Evolutionary conservation across 768 basidiomycete species (phyloP).

Genomic region (Tulasnella sp.): DNA sequence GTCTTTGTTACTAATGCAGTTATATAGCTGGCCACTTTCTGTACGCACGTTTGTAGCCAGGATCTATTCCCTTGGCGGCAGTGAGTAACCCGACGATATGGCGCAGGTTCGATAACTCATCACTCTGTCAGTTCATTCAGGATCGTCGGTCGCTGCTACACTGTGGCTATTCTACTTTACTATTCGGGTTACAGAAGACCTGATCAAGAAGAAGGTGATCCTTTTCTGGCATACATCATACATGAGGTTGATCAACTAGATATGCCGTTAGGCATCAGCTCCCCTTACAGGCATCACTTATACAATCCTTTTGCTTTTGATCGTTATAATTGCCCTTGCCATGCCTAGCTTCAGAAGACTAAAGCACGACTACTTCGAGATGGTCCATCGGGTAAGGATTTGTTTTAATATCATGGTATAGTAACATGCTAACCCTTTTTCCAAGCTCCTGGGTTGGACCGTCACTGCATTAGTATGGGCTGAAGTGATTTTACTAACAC

Average conservation of each 20-base stretch:
- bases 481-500: slow-evolving; percentile 41
- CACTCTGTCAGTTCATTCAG: slow-evolving; percentile 12
- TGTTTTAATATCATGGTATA: not conserved
- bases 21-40: slow-evolving; percentile 1
- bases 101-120: not conserved
- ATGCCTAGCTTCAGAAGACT: slow-evolving; percentile 37
- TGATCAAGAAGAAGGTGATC: not conserved
- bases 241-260: not conserved
- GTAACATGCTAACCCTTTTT: no score
- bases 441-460: slow-evolving; percentile 39
- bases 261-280: not conserved
- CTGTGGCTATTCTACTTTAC: slow-evolving; percentile 17
- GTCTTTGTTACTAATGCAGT: not conserved
- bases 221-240: not conserved
- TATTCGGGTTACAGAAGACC: slow-evolving; percentile 11
- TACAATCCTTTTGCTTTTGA: slow-evolving; percentile 34
- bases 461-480: slow-evolving; percentile 41
- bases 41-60: slow-evolving; percentile 2
- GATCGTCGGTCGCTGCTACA: slow-evolving; percentile 14
- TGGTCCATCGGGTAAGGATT: slow-evolving; percentile 32
- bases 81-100: not conserved
- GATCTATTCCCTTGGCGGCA: slow-evolving; percentile 6
- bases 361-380: slow-evolving; percentile 42
- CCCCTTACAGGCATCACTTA: slow-evolving; percentile 1
- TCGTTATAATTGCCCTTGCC: slow-evolving; percentile 40